Evolutionary conservation across 331 rosid species (phyloP), one percentile per base, ranked within the genome.

Genomic region (Malus hybrid): DNA sequence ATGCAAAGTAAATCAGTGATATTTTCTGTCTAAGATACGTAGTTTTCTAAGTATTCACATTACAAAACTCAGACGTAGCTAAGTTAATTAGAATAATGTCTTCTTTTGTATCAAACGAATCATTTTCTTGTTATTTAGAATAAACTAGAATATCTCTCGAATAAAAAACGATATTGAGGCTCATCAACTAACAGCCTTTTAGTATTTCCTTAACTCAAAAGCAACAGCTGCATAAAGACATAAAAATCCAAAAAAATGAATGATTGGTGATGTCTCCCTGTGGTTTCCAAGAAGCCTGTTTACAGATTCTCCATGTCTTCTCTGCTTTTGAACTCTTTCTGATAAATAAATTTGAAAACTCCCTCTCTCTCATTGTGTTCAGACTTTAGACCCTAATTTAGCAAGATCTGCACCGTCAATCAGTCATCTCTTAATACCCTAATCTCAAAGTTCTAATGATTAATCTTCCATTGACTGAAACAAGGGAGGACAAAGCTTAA

Each of bases 291-390:
- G 80, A 83, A 76, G 84, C 42, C 52, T 36, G 70, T 75, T 55
- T 8, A 55, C 29, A 77, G 86, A 86, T 83, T 90, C 95, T 74
- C 65, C 83, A 72, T 81, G 84, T 86, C 70, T 80, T 83, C 60
- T 80, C 69, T 79, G 46, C 80, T 80, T 83, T 67, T 36, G 32
- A 78, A 63, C 71, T 73, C 65, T 71, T 61, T 52, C 70, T 16
- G 31, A 34, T 78, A 73, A 28, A 73, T 4, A 9, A 65, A 54
- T 70, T 80, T 57, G 57, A 15, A n/a, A 56, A 57, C 62, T 28
- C 64, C 39, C 54, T 31, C 28, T 57, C 48, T 44, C 14, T 73
- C 27, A 10, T 13, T 18, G 22, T 54, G 59, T 54, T 54, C 0
- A 28, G 42, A 28, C 67, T 20, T 18, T 6, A 2, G 54, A 10